Conservation (phyloP, 1,139 yeast genomes). For the Candida tetrigidarum region DNA sequence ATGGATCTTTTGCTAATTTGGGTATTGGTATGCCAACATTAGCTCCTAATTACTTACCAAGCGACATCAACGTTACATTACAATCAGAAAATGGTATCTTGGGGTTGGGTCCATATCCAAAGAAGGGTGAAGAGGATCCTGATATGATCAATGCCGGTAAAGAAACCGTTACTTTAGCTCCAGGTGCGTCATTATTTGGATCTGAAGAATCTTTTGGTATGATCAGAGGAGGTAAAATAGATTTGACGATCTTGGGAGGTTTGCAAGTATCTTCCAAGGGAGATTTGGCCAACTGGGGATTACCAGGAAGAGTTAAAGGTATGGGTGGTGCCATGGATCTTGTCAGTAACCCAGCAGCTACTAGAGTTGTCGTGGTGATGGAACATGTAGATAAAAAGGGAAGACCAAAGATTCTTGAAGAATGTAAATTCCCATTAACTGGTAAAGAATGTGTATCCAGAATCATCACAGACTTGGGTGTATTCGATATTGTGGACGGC, state of each 20-base stretch:
- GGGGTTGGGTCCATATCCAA: conserved; percentile 54
- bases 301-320: conserved; percentile 55
- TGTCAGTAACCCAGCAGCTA: conserved; percentile 49
- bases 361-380: conserved; percentile 52
- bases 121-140: conserved; percentile 46
- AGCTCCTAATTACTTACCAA: conserved; percentile 46
- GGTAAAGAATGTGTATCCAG: conserved; percentile 49
- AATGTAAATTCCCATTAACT: conserved; percentile 50
- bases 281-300: conserved; percentile 57
- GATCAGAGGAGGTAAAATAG: conserved; percentile 52
- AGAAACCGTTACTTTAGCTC: conserved; percentile 50
- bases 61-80: conserved; percentile 40
- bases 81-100: conserved; percentile 56
- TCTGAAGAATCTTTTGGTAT: conserved; percentile 55
- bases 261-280: conserved; percentile 52
- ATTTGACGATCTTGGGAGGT: conserved; percentile 51
- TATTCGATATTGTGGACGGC: conserved; percentile 45
- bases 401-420: conserved; percentile 46
- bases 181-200: conserved; percentile 53
- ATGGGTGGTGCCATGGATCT: conserved; percentile 65
- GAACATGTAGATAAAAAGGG: conserved; percentile 54
- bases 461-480: conserved; percentile 54
- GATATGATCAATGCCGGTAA: conserved; percentile 57
- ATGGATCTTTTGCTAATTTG: conserved; percentile 48
- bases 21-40: conserved; percentile 57